phyloP scores from a whole-genome alignment of 495 filamentous ascomycete species.

The Penicillium diatomitis region DNA sequence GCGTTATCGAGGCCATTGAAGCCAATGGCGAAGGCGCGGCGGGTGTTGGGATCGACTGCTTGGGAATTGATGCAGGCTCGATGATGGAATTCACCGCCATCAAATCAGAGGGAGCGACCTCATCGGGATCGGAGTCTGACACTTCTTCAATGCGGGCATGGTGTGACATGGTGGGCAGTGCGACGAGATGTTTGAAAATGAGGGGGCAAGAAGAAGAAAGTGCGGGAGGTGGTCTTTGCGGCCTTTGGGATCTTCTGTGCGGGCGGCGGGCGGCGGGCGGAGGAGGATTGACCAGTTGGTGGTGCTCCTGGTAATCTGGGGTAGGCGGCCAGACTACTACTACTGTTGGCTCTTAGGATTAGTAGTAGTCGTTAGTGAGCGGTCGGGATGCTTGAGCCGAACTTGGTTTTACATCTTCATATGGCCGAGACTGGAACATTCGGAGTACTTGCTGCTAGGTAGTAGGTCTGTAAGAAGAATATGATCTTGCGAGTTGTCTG shows the following conservation, averaged over 20 bases:
- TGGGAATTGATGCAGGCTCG: constrained; percentile 18
- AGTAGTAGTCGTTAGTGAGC: too few relatives aligned
- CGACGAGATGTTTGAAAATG: not conserved
- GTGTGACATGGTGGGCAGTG: constrained; percentile 52
- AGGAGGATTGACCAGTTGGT: constrained; percentile 1
- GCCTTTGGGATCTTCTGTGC: constrained; percentile 4
- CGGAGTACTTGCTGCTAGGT: too few relatives aligned
- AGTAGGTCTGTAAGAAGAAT: too few relatives aligned
- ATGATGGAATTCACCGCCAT: constrained; percentile 36
- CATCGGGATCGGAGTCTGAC: constrained; percentile 64
- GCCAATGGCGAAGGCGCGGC: not conserved
- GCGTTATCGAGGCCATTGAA: constrained; percentile 25
- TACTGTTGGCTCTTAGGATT: not conserved
- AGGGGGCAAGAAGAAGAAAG: constrained; percentile 2
- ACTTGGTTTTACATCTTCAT: too few relatives aligned
- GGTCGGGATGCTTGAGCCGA: too few relatives aligned
- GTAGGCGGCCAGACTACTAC: not conserved
- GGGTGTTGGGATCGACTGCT: constrained; percentile 2
- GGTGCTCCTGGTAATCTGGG: not conserved
- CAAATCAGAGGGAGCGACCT: constrained; percentile 69
- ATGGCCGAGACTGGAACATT: too few relatives aligned
- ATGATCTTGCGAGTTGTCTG: too few relatives aligned
- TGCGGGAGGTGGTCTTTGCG: constrained; percentile 7
- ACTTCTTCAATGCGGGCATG: constrained; percentile 85
- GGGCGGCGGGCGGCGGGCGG: not conserved